Base-by-base conservation (phyloP, 1,139 yeast genomes). In the Nakaseomyces glabratus region DNA sequence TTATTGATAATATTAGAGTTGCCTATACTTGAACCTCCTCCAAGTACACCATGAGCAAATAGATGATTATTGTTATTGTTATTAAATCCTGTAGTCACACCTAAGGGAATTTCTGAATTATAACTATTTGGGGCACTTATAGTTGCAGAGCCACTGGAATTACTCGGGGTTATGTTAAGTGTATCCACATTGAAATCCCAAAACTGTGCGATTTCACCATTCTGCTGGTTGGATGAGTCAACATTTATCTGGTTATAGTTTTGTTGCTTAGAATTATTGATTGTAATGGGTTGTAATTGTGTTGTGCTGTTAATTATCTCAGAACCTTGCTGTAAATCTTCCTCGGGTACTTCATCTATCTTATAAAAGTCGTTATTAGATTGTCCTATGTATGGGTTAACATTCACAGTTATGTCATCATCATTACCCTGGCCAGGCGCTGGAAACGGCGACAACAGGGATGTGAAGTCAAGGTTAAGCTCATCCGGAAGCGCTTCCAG, bases 131-230 rank as follows among this genome's bases (percentile, higher is more conserved):
- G 59, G 5, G 60, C 60, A 40, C 59, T 54, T 6, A 57, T 54
- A 1, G 61, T 54, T 1, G 60, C 59, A 3, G 59, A 53, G 24
- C 53, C 60, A 33, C 56, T 48, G n/a, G 59, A 51, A 20, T 45
- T 47, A 24, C 47, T 45, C 9, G 61, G 60, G 6, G 59, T 55
- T 52, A 56, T 52, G 45, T 52, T 53, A 25, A 56, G 47, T 13
- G 49, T 49, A 31, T 56, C 60, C 5, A 56, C 51, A 26, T 52
- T 56, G 33, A 57, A 57, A 38, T 55, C 55, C 61, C 61, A 57
- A 12, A 57, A 40, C 16, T 55, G 58, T 2, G 60, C 60, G 41
- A 57, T 56, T 40, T 57, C 62, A 47, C 62, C 61, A 36, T 56
- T 57, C 34, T 57, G 60, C 23, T 52, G 51, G 38, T 57, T 52